Evolutionary conservation across 257 asterid genomes (phyloP).

Genomic region (Solanum etuberosum): DNA sequence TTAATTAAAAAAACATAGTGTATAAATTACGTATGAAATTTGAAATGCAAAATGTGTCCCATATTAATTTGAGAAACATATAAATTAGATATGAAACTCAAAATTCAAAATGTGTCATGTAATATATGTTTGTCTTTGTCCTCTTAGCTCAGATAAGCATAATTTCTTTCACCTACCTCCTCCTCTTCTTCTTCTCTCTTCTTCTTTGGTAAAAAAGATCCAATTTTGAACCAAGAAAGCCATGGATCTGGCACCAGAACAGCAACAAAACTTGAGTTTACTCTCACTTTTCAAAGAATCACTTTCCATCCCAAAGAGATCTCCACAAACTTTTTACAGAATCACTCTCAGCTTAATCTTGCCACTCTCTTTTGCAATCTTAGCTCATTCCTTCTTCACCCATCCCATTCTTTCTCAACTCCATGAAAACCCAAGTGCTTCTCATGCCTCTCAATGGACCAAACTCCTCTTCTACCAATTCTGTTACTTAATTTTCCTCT

Average conservation of each 20-base stretch:
- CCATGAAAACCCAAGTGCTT: slow-evolving; percentile 28
- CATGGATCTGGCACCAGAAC: slow-evolving; percentile 77
- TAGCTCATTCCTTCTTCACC: slow-evolving; percentile 87
- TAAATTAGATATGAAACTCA: too few relatives aligned
- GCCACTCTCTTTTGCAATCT: slow-evolving; percentile 86
- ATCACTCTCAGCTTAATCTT: slow-evolving; percentile 61
- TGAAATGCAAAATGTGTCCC: neutral
- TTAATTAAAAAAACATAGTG: too few relatives aligned
- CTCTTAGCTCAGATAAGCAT: neutral
- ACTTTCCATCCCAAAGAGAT: slow-evolving; percentile 61
- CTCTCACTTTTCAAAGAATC: slow-evolving; percentile 62
- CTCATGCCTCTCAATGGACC: slow-evolving; percentile 58
- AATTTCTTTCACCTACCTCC: neutral
- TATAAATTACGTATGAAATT: too few relatives aligned
- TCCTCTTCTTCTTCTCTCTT: neutral
- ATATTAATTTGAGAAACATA: too few relatives aligned
- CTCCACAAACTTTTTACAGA: slow-evolving; percentile 74
- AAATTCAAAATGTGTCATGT: too few relatives aligned
- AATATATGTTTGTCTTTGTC: neutral
- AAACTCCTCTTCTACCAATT: slow-evolving; percentile 65
- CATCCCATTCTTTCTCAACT: slow-evolving; percentile 70
- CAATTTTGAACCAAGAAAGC: neutral
- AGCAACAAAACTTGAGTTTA: slow-evolving; percentile 55
- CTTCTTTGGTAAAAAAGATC: neutral
- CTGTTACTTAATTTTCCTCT: slow-evolving; percentile 76